Base-by-base conservation (phyloP, 2,329 filamentous ascomycete species). In the Nemania sp. region DNA sequence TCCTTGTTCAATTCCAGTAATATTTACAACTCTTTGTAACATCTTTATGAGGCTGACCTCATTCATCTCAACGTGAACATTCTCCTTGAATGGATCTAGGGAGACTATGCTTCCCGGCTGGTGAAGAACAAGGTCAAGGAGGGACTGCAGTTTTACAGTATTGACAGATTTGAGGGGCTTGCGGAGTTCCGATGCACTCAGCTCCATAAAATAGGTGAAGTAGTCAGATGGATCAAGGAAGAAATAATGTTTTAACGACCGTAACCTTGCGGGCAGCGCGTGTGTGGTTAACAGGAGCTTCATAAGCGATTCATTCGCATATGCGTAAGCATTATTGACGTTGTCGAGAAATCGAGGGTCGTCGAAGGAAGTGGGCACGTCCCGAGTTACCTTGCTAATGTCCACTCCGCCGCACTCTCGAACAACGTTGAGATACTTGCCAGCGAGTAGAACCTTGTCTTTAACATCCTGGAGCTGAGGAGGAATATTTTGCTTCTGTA, bases 191-290 rank as follows among this genome's bases (percentile, higher is more conserved):
- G 94, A 94, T 32, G 92, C 87, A 62, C 93, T 90, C 22, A 99
- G 89, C 77, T 99, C 96, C 67, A 99, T 89, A 79, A 99, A 99
- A 80, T 98, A 97, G 2, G 94, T 94, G 80, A 99, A 98, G 83
- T 97, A 99, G 79, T 99, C 96, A 38, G 96, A 98, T 8, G 94
- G 92, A 75, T 98, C 95, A 70, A 99, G 90, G 85, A 99, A 99
- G 84, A 98, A 99, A 83, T 99, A 99, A 80, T 99, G 96, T 79
- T 99, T 99, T 45, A 99, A 85, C 15, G 95, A 98, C 53, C 92
- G 89, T 64, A 99, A 86, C 43, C 96, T 89, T 29, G 93, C 92
- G 0, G 95, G 94, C 5, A 99, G 87, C 13, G 93, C 93, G 77
- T 99, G 96, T 6, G 96, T 96, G 0, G 95, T 98, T 47, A 99